Evolutionary conservation across 2,329 filamentous ascomycete species (phyloP).

Genomic region (Graphium sp.): DNA sequence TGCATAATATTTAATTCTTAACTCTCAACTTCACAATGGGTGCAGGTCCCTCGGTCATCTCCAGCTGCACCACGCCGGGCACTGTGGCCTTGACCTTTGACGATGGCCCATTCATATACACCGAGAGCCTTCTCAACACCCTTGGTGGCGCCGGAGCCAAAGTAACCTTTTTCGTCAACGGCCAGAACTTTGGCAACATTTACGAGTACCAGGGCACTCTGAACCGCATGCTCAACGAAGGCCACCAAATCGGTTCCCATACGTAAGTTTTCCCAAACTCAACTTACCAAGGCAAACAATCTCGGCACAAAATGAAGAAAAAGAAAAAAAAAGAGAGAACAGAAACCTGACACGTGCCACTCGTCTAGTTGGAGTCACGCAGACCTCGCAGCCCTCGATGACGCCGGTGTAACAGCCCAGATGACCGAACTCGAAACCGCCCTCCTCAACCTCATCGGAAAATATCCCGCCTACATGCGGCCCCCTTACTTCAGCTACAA

Average conservation of each 20-base stretch:
- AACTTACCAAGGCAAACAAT: too few species aligned
- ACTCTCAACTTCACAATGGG: not conserved
- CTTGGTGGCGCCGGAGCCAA: constrained; percentile 13
- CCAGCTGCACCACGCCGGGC: constrained; percentile 14
- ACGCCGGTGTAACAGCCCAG: constrained; percentile 16
- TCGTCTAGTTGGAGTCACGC: constrained; percentile 21
- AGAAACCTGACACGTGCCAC: too few species aligned
- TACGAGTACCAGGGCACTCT: constrained; percentile 10
- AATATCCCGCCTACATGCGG: constrained; percentile 24
- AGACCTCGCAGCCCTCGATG: constrained; percentile 18
- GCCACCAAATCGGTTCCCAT: constrained; percentile 43
- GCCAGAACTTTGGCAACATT: constrained; percentile 14
- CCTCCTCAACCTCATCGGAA: constrained; percentile 21
- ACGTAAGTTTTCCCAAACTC: constrained; percentile 13
- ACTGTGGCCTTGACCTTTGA: constrained; percentile 27
- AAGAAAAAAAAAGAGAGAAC: too few species aligned
- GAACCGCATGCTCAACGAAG: constrained; percentile 28
- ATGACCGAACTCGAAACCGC: constrained; percentile 27
- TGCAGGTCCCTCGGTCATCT: not conserved
- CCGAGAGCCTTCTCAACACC: constrained; percentile 20
- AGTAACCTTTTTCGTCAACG: constrained; percentile 20
- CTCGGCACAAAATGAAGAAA: too few species aligned
- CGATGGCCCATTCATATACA: constrained; percentile 26
- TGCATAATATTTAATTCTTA: not conserved
- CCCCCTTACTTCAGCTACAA: constrained; percentile 26